phyloP scores from a whole-genome alignment of 768 basidiomycete genomes.

The Boletus barrowsii region DNA sequence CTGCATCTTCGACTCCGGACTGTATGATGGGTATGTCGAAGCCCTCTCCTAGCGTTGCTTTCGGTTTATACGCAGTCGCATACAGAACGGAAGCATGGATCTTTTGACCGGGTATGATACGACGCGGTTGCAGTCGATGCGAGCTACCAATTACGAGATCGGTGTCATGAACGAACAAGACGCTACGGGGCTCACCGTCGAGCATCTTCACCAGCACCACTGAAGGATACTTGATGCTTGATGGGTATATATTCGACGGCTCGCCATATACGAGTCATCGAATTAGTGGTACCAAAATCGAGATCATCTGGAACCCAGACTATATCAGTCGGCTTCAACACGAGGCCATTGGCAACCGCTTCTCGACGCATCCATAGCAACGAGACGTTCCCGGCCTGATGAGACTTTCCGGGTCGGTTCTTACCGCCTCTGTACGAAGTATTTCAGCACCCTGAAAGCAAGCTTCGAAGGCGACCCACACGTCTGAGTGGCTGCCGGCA shows the following conservation, averaged over 20 bases:
- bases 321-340: slow-evolving; percentile 24
- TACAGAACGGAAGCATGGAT: slow-evolving; percentile 24
- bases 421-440: slow-evolving; percentile 19
- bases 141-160: slow-evolving; percentile 3
- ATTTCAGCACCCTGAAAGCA: not conserved
- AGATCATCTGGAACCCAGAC: slow-evolving; percentile 28
- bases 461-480: slow-evolving; percentile 12
- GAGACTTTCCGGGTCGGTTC: slow-evolving; percentile 18
- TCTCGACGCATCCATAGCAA: slow-evolving; percentile 35
- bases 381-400: slow-evolving; percentile 25
- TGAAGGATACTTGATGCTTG: slow-evolving; percentile 21
- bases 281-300: slow-evolving; percentile 20
- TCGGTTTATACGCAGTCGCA: slow-evolving; percentile 20
- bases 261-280: slow-evolving; percentile 17
- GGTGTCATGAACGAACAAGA: not conserved
- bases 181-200: slow-evolving; percentile 12
- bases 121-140: slow-evolving; percentile 21
- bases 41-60: slow-evolving; percentile 18
- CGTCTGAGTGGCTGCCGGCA: slow-evolving; percentile 42
- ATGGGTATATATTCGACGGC: slow-evolving; percentile 22
- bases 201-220: slow-evolving; percentile 13
- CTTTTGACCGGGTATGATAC: slow-evolving; percentile 28
- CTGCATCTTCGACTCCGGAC: not conserved
- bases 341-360: slow-evolving; percentile 25
- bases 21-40: slow-evolving; percentile 20